phyloP scores from a whole-genome alignment of 140 eudicot genomes.

The Ambrosia hybrid region DNA sequence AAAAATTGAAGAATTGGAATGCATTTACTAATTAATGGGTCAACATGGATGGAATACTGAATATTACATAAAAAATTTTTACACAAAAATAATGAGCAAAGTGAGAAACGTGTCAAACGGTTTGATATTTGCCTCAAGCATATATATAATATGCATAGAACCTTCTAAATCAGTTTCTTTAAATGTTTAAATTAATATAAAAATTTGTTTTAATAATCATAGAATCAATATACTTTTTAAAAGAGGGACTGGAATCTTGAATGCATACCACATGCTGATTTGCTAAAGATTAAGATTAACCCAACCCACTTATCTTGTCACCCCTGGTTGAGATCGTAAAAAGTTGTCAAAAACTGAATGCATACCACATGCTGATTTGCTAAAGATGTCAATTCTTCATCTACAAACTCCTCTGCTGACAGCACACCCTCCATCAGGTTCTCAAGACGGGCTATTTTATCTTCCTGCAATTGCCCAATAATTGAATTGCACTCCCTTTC shows the following conservation, averaged over 20 bases:
- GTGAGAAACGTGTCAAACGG: neutral
- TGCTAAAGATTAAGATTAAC: too few relatives aligned
- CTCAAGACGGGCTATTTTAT: conserved; percentile 88
- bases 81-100: neutral
- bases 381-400: conserved; percentile 63
- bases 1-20: neutral
- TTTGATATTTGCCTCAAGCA: neutral
- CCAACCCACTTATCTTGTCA: too few relatives aligned
- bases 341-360: neutral
- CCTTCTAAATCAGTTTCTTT: conserved; percentile 3
- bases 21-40: neutral
- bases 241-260: neutral
- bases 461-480: conserved; percentile 81
- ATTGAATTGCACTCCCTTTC: conserved; percentile 92
- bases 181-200: neutral
- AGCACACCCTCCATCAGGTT: conserved; percentile 85
- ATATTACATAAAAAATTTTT: neutral
- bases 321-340: too few relatives aligned
- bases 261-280: too few relatives aligned
- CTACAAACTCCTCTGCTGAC: conserved; percentile 73
- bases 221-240: neutral
- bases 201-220: neutral
- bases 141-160: neutral
- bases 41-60: neutral
- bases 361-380: conserved; percentile 72